Evolutionary conservation across 495 filamentous ascomycete genomes (phyloP), one percentile per base, ranked within the genome.

Genomic region (Acidiella bohemica): DNA sequence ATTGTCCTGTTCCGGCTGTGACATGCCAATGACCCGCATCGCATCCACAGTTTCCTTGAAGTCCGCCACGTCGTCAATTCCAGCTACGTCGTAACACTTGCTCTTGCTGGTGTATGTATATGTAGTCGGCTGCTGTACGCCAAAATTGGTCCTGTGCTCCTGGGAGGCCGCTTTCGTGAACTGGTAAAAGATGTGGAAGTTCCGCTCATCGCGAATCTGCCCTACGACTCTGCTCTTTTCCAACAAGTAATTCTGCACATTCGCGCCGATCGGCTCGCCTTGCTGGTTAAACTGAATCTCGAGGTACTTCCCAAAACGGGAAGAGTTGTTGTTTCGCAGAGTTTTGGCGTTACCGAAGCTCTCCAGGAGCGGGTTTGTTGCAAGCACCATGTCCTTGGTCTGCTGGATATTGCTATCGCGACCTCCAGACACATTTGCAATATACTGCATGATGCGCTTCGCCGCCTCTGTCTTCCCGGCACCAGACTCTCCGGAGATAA

Each of bases 121-220:
- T 20, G 84, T 81, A 47, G 93, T 81, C 18, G 92, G 92, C 47
- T 77, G 78, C 56, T 95, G 90, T 2, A 99, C 63, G 22, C 90
- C 90, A 55, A 82, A 95, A 25, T 63, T 78, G 44, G 86, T 75
- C 53, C 86, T 68, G 59, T 95, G 92, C 32, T 80, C 77, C 52
- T 80, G 71, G 8, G 85, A 80, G 11, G 90, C 92, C 0, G 81
- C 86, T 58, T 99, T 99, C 16, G 92, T 80, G 60, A 94, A 94
- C 58, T 99, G 92, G 60, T 99, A 99, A 59, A 99, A 96, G 51
- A 99, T 96, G 60, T 99, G 92, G 63, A 99, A 99, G 59, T 93
- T 96, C 47, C 92, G 75, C 68, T 99, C 92, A 47, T 96, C 88
- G 41, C 61, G 70, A 48, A 95, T 96, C 64, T 96, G 92, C 5